phyloP scores from a whole-genome alignment of 495 filamentous ascomycete genomes.

The Astrothelium macrocarpum region DNA sequence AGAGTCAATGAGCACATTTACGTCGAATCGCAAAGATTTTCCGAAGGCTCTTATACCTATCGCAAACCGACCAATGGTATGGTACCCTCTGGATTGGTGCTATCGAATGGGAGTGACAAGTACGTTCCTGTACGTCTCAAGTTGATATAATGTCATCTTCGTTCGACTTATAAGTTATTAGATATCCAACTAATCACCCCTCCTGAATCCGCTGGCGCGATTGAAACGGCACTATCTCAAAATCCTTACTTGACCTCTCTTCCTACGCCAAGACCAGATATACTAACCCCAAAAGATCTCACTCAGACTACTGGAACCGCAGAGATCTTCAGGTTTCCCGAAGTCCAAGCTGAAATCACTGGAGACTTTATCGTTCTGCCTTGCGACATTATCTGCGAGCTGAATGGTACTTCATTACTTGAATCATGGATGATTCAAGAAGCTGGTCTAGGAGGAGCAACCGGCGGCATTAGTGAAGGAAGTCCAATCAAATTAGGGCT shows the following conservation, averaged over 20 bases:
- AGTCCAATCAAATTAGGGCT: constrained; percentile 33
- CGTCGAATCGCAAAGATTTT: constrained; percentile 74
- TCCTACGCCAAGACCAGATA: constrained; percentile 59
- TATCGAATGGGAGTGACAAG: constrained; percentile 74
- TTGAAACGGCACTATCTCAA: constrained; percentile 69
- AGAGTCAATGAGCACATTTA: constrained; percentile 84
- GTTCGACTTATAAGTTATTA: constrained; percentile 25
- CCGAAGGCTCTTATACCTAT: constrained; percentile 88
- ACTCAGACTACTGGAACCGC: constrained; percentile 76
- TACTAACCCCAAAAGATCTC: constrained; percentile 63
- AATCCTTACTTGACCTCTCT: constrained; percentile 80
- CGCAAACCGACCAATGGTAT: constrained; percentile 93
- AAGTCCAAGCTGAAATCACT: constrained; percentile 46
- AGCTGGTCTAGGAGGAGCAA: constrained; percentile 49
- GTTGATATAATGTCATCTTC: neutral
- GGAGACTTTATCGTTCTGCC: constrained; percentile 84
- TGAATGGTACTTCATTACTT: constrained; percentile 68
- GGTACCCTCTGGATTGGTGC: constrained; percentile 87
- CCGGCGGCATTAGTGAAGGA: constrained; percentile 28
- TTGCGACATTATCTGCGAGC: constrained; percentile 87
- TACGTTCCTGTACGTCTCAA: constrained; percentile 30
- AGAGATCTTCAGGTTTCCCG: constrained; percentile 61
- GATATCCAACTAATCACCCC: constrained; percentile 80
- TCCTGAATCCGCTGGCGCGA: constrained; percentile 57
- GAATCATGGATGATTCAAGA: constrained; percentile 90